Evolutionary conservation across 805 yeast genomes (phyloP).

Genomic region (Metschnikowia reukaufii): DNA sequence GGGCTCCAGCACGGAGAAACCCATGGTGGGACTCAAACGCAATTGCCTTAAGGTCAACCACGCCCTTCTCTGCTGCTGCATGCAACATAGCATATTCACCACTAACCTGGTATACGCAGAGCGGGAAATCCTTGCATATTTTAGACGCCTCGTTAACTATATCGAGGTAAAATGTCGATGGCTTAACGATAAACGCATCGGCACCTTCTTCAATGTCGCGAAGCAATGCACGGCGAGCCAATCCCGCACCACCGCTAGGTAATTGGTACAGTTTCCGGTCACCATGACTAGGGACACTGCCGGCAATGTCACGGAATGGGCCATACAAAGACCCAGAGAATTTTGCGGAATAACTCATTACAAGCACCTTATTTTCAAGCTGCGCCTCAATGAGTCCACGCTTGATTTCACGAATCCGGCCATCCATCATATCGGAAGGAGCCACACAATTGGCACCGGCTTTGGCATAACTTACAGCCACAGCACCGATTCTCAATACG

Average conservation of each 20-base stretch:
- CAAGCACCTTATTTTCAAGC: conserved; percentile 82
- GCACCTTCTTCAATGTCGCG: conserved; percentile 93
- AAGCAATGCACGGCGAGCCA: conserved; percentile 85
- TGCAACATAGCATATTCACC: conserved; percentile 98
- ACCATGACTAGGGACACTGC: conserved; percentile 83
- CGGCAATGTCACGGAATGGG: conserved; percentile 97
- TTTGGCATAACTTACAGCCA: conserved; percentile 89
- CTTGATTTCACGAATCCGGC: conserved; percentile 87
- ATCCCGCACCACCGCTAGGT: conserved; percentile 89
- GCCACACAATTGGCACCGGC: conserved; percentile 97
- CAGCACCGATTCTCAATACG: conserved; percentile 85
- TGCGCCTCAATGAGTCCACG: conserved; percentile 75
- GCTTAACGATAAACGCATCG: conserved; percentile 93
- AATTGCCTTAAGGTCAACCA: conserved; percentile 78
- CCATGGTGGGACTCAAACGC: conserved; percentile 91
- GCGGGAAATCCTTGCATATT: conserved; percentile 79
- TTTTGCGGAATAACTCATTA: conserved; percentile 93
- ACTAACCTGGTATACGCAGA: conserved; percentile 93
- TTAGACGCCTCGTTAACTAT: conserved; percentile 84
- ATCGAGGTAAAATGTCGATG: conserved; percentile 93
- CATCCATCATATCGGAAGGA: conserved; percentile 98
- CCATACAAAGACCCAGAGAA: conserved; percentile 91
- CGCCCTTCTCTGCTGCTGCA: conserved; percentile 96
- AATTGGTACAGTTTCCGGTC: conserved; percentile 92
- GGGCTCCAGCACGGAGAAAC: conserved; percentile 92